Conservation (phyloP, 805 yeast genomes). For the Clavispora asparagi region DNA sequence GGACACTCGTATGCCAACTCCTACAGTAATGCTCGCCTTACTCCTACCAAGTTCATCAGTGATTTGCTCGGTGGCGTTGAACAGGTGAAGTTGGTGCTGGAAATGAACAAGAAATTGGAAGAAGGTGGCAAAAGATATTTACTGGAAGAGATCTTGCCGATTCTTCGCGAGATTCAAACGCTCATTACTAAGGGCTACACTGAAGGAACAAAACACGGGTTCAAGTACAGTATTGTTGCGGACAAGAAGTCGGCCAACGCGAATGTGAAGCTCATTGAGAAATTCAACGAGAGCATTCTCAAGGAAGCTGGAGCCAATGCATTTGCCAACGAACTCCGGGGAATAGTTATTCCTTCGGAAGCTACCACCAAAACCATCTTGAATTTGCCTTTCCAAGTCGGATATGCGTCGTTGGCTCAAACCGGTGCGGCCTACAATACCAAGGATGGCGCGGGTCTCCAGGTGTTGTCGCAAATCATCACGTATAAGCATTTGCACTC, state of each 20-base stretch:
- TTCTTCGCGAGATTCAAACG: constrained; percentile 47
- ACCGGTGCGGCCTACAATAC: constrained; percentile 63
- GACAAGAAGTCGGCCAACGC: constrained; percentile 36
- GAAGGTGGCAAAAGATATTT: constrained; percentile 29
- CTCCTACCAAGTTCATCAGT: constrained; percentile 52
- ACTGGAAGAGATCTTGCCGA: constrained; percentile 54
- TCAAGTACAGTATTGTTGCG: constrained; percentile 56
- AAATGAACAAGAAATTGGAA: constrained; percentile 49
- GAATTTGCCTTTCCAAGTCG: constrained; percentile 82
- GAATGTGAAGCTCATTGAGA: constrained; percentile 31
- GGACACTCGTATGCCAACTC: constrained; percentile 84
- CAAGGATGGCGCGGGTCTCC: constrained; percentile 80
- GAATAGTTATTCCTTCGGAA: constrained; percentile 14
- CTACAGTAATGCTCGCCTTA: constrained; percentile 58
- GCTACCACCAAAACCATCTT: constrained; percentile 41
- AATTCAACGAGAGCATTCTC: constrained; percentile 21
- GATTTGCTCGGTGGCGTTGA: constrained; percentile 71
- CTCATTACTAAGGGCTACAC: constrained; percentile 34
- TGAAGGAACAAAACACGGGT: constrained; percentile 15
- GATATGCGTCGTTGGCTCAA: constrained; percentile 67
- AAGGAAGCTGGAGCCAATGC: constrained; percentile 5
- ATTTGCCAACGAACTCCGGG: constrained; percentile 11
- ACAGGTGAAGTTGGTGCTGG: constrained; percentile 66
- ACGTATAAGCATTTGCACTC: constrained; percentile 82
- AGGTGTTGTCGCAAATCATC: constrained; percentile 71